Conservation (phyloP, 345 rosid genomes). For the Melastoma malabathricum region DNA sequence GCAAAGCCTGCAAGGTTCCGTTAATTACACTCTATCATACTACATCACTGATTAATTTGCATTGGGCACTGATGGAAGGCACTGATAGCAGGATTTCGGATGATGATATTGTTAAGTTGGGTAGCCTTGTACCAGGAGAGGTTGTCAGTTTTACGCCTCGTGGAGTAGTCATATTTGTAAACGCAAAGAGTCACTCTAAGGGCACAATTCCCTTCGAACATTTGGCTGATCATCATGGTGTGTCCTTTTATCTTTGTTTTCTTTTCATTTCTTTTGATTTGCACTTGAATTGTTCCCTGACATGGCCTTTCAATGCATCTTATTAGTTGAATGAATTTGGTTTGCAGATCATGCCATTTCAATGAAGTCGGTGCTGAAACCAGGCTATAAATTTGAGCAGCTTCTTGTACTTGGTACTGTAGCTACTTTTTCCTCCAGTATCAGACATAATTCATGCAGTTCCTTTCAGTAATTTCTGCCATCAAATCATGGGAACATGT, state of each 20-base stretch:
- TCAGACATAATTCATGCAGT: neutral
- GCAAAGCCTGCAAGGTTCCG: slow-evolving; percentile 63
- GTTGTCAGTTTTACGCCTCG: slow-evolving; percentile 54
- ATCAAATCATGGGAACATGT: too few species aligned
- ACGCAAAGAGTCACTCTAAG: slow-evolving; percentile 42
- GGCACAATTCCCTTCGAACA: slow-evolving; percentile 72
- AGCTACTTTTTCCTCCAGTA: neutral
- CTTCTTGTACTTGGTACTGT: slow-evolving; percentile 71
- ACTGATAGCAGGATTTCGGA: slow-evolving; percentile 44
- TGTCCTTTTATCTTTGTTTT: neutral
- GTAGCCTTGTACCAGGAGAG: slow-evolving; percentile 66
- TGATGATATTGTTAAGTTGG: slow-evolving; percentile 63
- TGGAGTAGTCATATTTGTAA: slow-evolving; percentile 44
- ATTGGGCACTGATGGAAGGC: too few species aligned
- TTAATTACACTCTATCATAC: neutral
- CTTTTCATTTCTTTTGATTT: too few species aligned
- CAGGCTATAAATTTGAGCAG: slow-evolving; percentile 71
- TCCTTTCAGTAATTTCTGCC: too few species aligned
- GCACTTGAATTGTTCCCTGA: too few species aligned
- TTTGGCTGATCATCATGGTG: slow-evolving; percentile 93
- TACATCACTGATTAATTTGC: too few species aligned
- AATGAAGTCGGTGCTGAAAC: slow-evolving; percentile 59
- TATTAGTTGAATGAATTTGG: slow-evolving; percentile 17
- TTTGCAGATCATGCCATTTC: slow-evolving; percentile 48
- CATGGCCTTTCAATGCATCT: neutral